These are phyloP conservation scores for Russula sp. DNA, from an alignment of 768 basidiomycete species.

Conservation along the genomic window DNA sequence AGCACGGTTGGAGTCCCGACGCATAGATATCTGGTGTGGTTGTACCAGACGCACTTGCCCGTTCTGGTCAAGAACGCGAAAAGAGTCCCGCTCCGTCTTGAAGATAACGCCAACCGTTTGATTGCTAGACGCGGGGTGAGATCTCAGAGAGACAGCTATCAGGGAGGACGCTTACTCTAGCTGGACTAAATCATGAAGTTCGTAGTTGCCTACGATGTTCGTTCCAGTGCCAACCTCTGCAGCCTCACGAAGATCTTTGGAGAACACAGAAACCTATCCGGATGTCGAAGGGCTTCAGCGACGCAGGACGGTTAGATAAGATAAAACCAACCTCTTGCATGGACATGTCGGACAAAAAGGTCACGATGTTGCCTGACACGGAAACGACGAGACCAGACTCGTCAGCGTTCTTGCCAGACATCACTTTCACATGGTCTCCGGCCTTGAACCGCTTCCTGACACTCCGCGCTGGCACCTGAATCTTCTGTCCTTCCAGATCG, in stretches of 20 bases:
- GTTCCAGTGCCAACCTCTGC: constrained; percentile 94
- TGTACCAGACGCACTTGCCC: constrained; percentile 85
- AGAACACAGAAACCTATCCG: constrained; percentile 90
- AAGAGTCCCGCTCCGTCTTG: constrained; percentile 93
- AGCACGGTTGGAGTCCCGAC: constrained; percentile 73
- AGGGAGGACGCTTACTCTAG: constrained; percentile 72
- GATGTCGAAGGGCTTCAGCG: constrained; percentile 1
- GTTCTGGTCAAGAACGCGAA: constrained; percentile 94
- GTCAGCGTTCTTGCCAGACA: constrained; percentile 90
- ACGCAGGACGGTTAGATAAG: neutral
- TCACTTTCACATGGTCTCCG: constrained; percentile 98
- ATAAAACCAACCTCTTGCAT: constrained; percentile 84
- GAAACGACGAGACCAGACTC: constrained; percentile 96
- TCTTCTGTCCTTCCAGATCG: constrained; percentile 82
- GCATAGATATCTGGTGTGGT: constrained; percentile 93
- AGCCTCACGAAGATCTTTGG: constrained; percentile 94
- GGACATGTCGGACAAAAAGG: constrained; percentile 96
- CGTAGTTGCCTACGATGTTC: constrained; percentile 89
- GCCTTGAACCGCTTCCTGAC: constrained; percentile 94
- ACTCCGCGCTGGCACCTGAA: constrained; percentile 81
- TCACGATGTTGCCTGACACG: constrained; percentile 85
- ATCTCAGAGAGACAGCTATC: constrained; percentile 11
- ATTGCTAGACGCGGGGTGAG: constrained; percentile 47
- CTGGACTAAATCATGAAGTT: constrained; percentile 94
- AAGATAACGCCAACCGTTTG: constrained; percentile 97